Conservation (phyloP, 148 eudicot species). For the Silene uniflora region DNA sequence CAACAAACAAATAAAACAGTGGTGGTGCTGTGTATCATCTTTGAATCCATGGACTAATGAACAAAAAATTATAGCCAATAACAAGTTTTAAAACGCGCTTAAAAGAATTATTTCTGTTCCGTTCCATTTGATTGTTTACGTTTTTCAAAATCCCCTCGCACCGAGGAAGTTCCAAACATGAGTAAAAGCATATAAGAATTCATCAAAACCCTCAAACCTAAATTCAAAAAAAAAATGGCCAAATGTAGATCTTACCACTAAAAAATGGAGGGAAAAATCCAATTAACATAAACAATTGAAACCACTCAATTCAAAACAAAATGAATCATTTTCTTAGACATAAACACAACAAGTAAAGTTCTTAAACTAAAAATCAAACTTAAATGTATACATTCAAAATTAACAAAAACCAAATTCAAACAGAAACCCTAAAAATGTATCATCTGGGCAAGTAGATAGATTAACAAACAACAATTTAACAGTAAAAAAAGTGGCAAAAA, state of each 20-base stretch:
- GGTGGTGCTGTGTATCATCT: neutral
- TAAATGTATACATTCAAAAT: neutral
- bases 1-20: neutral
- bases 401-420: slow-evolving; percentile 5
- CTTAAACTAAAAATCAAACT: neutral
- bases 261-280: slow-evolving; percentile 17
- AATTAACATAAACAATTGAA: neutral
- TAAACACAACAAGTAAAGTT: neutral
- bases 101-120: neutral
- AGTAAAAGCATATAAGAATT: neutral
- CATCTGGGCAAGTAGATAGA: neutral
- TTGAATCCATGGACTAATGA: neutral
- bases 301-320: neutral
- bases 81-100: neutral
- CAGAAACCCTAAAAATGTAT: slow-evolving; percentile 27
- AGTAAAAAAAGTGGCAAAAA: neutral
- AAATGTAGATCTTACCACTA: slow-evolving; percentile 11
- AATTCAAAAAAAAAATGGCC: slow-evolving; percentile 6
- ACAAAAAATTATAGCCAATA: neutral
- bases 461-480: neutral
- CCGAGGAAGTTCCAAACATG: neutral
- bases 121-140: too few relatives aligned
- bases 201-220: slow-evolving; percentile 6
- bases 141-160: too few relatives aligned
- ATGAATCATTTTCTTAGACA: neutral